Conservation (phyloP, 192 early-diverging fungal species). For the Mortierella claussenii region DNA sequence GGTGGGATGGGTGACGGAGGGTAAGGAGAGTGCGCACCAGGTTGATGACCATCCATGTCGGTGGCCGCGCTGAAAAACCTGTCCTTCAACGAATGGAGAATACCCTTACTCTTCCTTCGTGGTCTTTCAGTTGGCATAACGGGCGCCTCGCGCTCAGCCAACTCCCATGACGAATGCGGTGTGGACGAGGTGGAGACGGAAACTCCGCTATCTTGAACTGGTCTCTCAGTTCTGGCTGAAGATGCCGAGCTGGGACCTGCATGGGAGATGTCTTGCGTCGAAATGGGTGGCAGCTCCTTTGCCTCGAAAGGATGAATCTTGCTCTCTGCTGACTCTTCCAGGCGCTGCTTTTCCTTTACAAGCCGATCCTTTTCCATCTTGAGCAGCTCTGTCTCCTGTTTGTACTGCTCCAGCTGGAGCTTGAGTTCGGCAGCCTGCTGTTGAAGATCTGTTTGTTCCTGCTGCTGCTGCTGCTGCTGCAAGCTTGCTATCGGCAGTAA, state of each 20-base stretch:
- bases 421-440: conserved; percentile 19
- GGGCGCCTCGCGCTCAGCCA: conserved; percentile 34
- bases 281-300: conserved; percentile 46
- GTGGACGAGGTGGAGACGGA: conserved; percentile 46
- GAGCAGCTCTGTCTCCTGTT: conserved; percentile 38
- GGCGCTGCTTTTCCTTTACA: conserved; percentile 20
- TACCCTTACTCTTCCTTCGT: conserved; percentile 49
- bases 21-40: conserved; percentile 16
- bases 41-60: conserved; percentile 5
- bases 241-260: not conserved
- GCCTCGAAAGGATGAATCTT: conserved; percentile 29
- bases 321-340: not conserved
- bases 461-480: conserved; percentile 21
- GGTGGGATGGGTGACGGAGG: conserved; percentile 41
- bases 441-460: conserved; percentile 19
- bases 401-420: conserved; percentile 30
- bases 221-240: conserved; percentile 7
- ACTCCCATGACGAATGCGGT: conserved; percentile 48
- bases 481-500: conserved; percentile 13
- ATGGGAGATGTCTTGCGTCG: not conserved
- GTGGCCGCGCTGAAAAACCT: conserved; percentile 36
- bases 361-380: conserved; percentile 31
- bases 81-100: conserved; percentile 44
- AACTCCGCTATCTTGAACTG: conserved; percentile 43
- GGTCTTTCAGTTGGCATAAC: conserved; percentile 13